A percentile compares a stretch with the other conserved stretches of the same genome.
phyloP scores from a whole-genome alignment of 148 eudicot genomes.

The Fagopyrum homotropicum region DNA sequence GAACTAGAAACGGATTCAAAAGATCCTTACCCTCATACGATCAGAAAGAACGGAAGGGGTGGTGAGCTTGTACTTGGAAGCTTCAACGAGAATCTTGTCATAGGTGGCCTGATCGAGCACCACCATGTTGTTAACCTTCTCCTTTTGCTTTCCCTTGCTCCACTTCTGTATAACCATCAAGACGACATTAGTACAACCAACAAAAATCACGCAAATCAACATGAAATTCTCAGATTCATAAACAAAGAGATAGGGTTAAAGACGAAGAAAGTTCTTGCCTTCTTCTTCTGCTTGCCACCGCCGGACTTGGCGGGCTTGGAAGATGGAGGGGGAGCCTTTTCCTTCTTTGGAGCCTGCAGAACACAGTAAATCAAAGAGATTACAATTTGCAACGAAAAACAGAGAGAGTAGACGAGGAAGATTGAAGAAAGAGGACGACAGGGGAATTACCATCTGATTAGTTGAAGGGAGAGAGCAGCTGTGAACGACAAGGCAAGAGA shows the following conservation, averaged over 20 bases:
- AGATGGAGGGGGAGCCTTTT: slow-evolving; percentile 23
- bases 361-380: not conserved
- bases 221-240: not conserved
- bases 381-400: not conserved
- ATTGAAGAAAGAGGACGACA: not conserved
- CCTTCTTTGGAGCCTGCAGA: slow-evolving; percentile 29
- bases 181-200: not conserved
- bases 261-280: slow-evolving; percentile 8
- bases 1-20: not conserved
- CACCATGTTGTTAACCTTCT: slow-evolving; percentile 97
- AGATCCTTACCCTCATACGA: slow-evolving; percentile 59
- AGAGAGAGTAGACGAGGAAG: not conserved
- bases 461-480: not conserved
- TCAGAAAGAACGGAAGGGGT: slow-evolving; percentile 85
- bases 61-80: slow-evolving; percentile 75
- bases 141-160: slow-evolving; percentile 99
- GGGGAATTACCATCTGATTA: not conserved
- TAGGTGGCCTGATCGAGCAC: slow-evolving; percentile 82
- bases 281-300: slow-evolving; percentile 34
- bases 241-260: not conserved
- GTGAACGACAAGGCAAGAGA: not conserved
- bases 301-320: slow-evolving; percentile 31
- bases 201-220: not conserved
- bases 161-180: slow-evolving; percentile 48
- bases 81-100: slow-evolving; percentile 73